Evolutionary conservation across 1,284 basidiomycete genomes (phyloP), one percentile per base, ranked within the genome.

Genomic region (Ustilago nuda): DNA sequence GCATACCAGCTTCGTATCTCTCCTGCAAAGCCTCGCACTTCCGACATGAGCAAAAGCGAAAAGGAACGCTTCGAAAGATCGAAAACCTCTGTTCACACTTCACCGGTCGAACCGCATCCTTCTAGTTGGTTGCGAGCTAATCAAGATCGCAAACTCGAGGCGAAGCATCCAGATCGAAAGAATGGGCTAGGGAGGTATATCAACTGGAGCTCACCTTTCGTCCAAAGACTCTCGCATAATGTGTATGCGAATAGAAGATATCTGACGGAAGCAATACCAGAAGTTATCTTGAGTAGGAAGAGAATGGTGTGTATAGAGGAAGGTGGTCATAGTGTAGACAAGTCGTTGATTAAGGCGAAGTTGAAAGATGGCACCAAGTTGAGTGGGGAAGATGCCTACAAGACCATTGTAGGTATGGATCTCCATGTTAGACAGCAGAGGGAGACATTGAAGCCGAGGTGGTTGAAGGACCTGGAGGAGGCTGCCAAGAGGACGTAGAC

Each of bases 221-320:
- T 77, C 0, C 75, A 77, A 27, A 60, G 71, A 15, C 67, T 73
- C 4, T 70, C 71, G 56, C 71, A 68, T 43, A 73, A 71, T 45
- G 53, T 70, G 2, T 63, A 57, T 19, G 71, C 66, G 7, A 77
- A 77, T 13, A 46, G 71, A 15, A 39, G 75, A 3, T 77, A 77
- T 36, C 56, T 77, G 35, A 56, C 9, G 15, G 71, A 73, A 23
- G 67, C 57, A 13, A 70, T 77, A 11, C 67, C 70, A 4, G 59
- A 64, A 5, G 61, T 71, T 58, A 53, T 77, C 3, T 8, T 15
- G 3, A 73, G 67, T 23, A 41, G 75, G 23, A 77, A 65, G 60
- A 55, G 50, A 11, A 69, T 77, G 54, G 65, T 58, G 1, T 60
- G 56, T 48, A 58, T 74, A 15, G 41, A 50, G 9, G 64, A 70